Evolutionary conservation across 306 rosid genomes (phyloP).

Genomic region (Malus orientalis): DNA sequence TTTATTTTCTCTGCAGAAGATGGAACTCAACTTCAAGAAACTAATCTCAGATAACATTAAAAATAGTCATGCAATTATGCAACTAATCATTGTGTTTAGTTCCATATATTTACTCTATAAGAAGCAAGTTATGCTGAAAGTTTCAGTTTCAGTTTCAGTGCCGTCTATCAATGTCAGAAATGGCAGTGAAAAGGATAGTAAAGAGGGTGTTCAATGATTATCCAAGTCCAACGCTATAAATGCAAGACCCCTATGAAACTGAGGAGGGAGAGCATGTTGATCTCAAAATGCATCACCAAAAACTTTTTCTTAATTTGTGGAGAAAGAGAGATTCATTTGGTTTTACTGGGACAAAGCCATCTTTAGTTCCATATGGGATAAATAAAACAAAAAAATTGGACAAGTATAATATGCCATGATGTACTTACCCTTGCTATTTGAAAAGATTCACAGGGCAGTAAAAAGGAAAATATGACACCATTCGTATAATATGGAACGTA

Average conservation of each 20-base stretch:
- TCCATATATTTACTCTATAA: neutral
- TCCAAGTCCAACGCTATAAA: neutral
- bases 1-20: neutral
- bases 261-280: neutral
- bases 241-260: neutral
- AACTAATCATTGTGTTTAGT: no score
- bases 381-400: neutral
- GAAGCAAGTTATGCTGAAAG: neutral
- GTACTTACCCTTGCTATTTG: neutral
- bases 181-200: neutral
- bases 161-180: neutral
- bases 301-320: neutral
- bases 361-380: neutral
- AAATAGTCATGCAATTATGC: neutral
- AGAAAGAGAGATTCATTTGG: neutral
- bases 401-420: neutral
- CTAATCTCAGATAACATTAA: neutral
- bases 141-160: neutral
- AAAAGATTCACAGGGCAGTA: neutral
- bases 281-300: neutral
- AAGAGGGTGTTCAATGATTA: neutral
- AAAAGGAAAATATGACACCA: no score
- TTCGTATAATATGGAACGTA: neutral
- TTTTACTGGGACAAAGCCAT: neutral
- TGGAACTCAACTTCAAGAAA: neutral